Base-by-base conservation (phyloP, 2,329 filamentous ascomycete genomes). In the Exophiala bonariae region DNA sequence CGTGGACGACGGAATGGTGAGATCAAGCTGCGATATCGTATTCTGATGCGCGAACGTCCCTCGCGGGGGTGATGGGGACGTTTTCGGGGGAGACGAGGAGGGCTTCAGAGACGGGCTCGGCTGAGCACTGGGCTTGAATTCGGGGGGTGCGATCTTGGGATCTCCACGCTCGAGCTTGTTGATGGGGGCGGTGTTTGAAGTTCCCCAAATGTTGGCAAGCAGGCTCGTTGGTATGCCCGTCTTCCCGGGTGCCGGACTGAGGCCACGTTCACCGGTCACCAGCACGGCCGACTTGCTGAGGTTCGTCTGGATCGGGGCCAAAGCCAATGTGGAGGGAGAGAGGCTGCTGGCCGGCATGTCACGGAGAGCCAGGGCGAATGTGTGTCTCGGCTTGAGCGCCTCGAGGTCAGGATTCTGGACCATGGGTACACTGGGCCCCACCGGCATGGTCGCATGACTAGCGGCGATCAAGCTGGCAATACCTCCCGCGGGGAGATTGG, bases 171-270 rank as follows among this genome's bases (percentile, higher is more conserved):
- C 79, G 28, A 86, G 64, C 26, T 77, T 75, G 56, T 86, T 85
- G 49, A 86, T 70, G 54, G 81, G 80, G 11, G 81, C 81, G 88
- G 90, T 96, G 37, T 90, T 85, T 47, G 83, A 86, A 61, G 85
- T 95, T 40, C 92, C 92, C 92, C 92, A 97, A 46, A 95, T 80
- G 64, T 97, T 97, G 23, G 91, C 91, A 74, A 96, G 81, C 52
- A 96, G 83, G 11, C 89, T 89, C 40, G 87, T 87, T 1, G 91
- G 89, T 68, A 96, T 82, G 33, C 86, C 81, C n/a, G 78, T 78
- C 37, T 75, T 80, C 58, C 83, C 79, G 39, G 72, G 69, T n/a
- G 83, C 82, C 14, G 82, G 67, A 3, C 78, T 79, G 47, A 89
- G 75, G 2, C 82, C 82, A 50, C 85, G 80, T 61, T 96, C 90